phyloP scores from a whole-genome alignment of 805 yeast genomes.

The Myxozyma neotropica region DNA sequence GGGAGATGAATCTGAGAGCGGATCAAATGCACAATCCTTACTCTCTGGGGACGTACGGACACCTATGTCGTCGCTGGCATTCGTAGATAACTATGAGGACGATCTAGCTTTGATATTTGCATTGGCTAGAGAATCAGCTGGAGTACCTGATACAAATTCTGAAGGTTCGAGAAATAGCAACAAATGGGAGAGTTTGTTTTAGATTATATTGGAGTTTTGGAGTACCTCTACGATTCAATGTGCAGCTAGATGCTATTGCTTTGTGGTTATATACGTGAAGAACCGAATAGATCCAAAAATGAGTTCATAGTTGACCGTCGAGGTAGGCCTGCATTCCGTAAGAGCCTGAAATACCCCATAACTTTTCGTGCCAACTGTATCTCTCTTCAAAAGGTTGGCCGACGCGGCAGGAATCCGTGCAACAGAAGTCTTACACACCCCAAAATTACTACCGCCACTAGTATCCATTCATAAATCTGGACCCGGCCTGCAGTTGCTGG shows the following conservation, averaged over 20 bases:
- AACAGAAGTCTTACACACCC: background rate
- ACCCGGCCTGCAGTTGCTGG: background rate
- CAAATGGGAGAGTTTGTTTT: background rate
- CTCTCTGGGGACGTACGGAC: background rate
- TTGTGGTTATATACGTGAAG: too few relatives aligned
- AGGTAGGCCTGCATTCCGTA: too few relatives aligned
- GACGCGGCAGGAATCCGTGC: background rate
- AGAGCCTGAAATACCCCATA: too few relatives aligned
- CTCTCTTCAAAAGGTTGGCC: background rate
- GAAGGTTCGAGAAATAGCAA: background rate
- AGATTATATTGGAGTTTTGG: background rate
- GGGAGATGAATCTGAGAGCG: background rate
- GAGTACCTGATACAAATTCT: background rate
- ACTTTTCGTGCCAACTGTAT: too few relatives aligned
- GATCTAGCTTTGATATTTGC: constrained; percentile 5
- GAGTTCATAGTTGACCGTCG: too few relatives aligned
- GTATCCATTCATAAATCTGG: background rate
- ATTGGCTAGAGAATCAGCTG: constrained; percentile 7
- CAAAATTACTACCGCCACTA: background rate
- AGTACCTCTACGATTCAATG: too few relatives aligned
- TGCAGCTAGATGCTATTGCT: too few relatives aligned
- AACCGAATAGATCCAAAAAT: too few relatives aligned
- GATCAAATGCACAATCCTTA: background rate
- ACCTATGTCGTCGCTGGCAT: constrained; percentile 11
- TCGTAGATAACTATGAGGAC: constrained; percentile 10